Base-by-base conservation (phyloP, 805 yeast species). In the Blastobotrys mokoenaii region DNA sequence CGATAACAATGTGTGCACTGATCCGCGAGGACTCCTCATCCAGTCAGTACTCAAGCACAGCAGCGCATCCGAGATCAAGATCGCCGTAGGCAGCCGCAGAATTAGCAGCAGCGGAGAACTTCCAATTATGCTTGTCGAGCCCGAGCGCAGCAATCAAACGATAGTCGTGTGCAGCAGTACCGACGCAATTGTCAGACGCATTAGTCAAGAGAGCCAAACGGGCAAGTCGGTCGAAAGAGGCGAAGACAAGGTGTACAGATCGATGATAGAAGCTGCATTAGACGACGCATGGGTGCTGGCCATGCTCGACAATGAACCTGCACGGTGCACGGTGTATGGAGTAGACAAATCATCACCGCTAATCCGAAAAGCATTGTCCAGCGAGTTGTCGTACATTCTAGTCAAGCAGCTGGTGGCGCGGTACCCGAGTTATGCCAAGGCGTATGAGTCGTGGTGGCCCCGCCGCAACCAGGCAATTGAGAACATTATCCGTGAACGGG, bases 1-100 rank as follows among this genome's bases (percentile, higher is more conserved):
- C 30, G 38, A 17, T 1, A 46, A 44, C 9, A 53, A 47, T 11
- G 33, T 56, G 10, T 52, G 64, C 35, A 47, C 51, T 2, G 68
- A 64, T 22, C 68, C 68, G 4, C 43, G 41, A n/a, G 51, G 65
- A 37, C 45, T 62, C 16, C 51, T 43, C 14, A 49, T 51, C 6
- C 51, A 49, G 22, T 40, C 54, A 5, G 35, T 59, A 39, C 41
- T 62, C 32, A 34, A 33, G 3, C 31, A 45, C n/a, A 40, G 29
- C 14, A 38, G 41, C 1, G 22, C 34, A 10, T 20, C 37, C 11
- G 45, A 44, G 16, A 35, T 41, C 5, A 31, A 17, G 11, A 31
- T 45, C 4, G 33, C 40, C 15, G 22, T 36, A 10, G 40, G 40
- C 12, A 39, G 44, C 3, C 37, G 16, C 12, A 46, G 49, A 10